These are phyloP conservation scores for Aspergillus homomorphus DNA, from an alignment of 495 filamentous ascomycete species.

Conservation along the genomic window DNA sequence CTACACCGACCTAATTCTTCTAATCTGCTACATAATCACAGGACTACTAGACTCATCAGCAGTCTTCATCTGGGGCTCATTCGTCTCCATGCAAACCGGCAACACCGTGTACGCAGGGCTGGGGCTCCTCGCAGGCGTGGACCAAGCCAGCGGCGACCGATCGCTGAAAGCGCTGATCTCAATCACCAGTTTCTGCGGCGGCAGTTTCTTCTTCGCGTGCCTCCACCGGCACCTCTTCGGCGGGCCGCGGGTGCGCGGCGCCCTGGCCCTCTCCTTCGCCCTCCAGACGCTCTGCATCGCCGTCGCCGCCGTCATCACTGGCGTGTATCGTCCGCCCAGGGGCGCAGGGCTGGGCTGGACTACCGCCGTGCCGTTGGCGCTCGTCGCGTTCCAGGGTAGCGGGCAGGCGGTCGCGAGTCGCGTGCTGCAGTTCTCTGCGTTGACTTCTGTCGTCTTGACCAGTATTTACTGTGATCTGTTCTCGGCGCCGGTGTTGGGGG, in stretches of 20 bases:
- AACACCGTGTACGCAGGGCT: constrained; percentile 75
- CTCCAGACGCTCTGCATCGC: constrained; percentile 59
- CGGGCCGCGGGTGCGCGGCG: constrained; percentile 43
- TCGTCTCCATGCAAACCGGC: constrained; percentile 79
- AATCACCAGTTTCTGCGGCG: constrained; percentile 54
- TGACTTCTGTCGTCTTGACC: constrained; percentile 72
- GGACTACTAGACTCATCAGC: constrained; percentile 70
- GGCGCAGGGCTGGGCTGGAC: constrained; percentile 29
- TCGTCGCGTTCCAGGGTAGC: constrained; percentile 69
- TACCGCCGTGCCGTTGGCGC: constrained; percentile 51
- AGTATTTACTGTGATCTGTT: constrained; percentile 67
- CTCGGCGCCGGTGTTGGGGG: constrained; percentile 52
- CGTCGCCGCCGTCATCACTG: constrained; percentile 43
- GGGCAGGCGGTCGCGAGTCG: constrained; percentile 66
- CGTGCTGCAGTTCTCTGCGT: constrained; percentile 61
- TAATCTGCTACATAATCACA: constrained; percentile 69
- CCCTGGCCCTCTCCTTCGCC: constrained; percentile 54
- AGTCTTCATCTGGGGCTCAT: constrained; percentile 70
- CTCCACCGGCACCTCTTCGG: constrained; percentile 31
- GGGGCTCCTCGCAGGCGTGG: constrained; percentile 60
- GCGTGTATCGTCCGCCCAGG: not conserved
- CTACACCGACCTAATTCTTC: constrained; percentile 59
- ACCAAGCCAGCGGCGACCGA: constrained; percentile 49
- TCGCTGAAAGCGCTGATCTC: constrained; percentile 64
- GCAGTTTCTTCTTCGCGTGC: constrained; percentile 48